Base-by-base conservation (phyloP, 139 green algal species). In the Trebouxia sp. region DNA sequence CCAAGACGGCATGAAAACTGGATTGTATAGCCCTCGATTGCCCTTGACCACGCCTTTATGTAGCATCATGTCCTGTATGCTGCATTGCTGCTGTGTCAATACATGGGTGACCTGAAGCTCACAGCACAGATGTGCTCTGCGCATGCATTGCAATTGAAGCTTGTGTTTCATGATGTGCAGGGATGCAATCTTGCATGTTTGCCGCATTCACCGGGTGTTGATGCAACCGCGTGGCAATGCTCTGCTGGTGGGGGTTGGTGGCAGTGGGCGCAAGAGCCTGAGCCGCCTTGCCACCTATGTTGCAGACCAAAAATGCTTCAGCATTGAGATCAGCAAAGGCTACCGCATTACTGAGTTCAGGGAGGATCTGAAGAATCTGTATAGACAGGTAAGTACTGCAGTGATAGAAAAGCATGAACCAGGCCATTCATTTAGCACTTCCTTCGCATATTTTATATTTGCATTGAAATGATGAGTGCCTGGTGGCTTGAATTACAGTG, bases 161-260 rank as follows among this genome's bases (percentile, higher is more conserved):
- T 70, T 3, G 26, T 41, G 58, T n/a, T 70, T 24, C 28, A 24
- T 41, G n/a, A 37, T 6, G 58, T 80, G 75, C 75, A 80, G 82
- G 75, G 92, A 97, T 78, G 93, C 93, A 2, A 80, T 96, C 74
- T 77, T 88, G 65, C 93, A 96, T 85, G 85, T 96, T 22, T 97
- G 92, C 87, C 88, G 88, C 67, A 90, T 92, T 76, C 91, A 95
- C 87, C 89, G 93, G 67, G 88, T 97, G 41, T 79, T 97, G 43
- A 84, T 82, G 38, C 93, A 96, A 84, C 92, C 93, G 26, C 84
- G 90, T 37, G 93, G 93, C 83, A 95, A 97, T 79, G 91, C 91
- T 35, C 84, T 97, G 82, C 85, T 97, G 79, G 92, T 96, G 42
- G 93, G 93, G n/a, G 90, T 97, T 15, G 93, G 93, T 28, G 93